Conservation (phyloP, 2,329 filamentous ascomycete species). For the Paracamarosporium sp. region DNA sequence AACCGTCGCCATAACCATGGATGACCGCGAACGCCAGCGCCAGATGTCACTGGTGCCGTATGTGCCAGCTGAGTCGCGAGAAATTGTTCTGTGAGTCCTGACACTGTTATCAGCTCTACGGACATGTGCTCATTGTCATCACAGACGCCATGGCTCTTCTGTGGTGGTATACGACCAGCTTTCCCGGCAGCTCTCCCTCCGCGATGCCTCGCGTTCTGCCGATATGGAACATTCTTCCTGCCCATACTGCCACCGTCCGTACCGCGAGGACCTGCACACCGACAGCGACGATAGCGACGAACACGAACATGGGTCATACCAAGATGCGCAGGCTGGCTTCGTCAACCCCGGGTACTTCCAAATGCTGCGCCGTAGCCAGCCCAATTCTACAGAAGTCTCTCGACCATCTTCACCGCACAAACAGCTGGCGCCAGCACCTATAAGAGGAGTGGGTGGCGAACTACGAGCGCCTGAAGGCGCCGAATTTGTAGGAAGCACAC, state of each 20-base stretch:
- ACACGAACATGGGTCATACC: conserved; percentile 38
- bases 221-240: conserved; percentile 72
- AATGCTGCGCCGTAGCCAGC: conserved; percentile 74
- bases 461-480: conserved; percentile 56
- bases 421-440: conserved; percentile 47
- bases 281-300: conserved; percentile 39
- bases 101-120: not conserved
- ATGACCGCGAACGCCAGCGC: conserved; percentile 38
- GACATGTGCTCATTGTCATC: conserved; percentile 19
- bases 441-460: conserved; percentile 26
- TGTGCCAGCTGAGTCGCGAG: conserved; percentile 72
- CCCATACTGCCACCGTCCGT: conserved; percentile 86
- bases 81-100: conserved; percentile 76
- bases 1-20: conserved; percentile 23
- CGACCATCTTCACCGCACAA: conserved; percentile 59
- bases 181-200: conserved; percentile 84
- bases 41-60: conserved; percentile 79
- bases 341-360: conserved; percentile 94
- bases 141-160: conserved; percentile 87
- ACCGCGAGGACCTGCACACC: conserved; percentile 54
- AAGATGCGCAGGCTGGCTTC: conserved; percentile 66
- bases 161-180: conserved; percentile 89
- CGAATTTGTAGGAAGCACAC: conserved; percentile 56
- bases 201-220: conserved; percentile 62
- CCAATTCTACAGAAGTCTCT: conserved; percentile 56